A percentile compares a stretch with the other conserved stretches of the same genome.
phyloP scores from a whole-genome alignment of 768 basidiomycete species.

The Exidia glandulosa region DNA sequence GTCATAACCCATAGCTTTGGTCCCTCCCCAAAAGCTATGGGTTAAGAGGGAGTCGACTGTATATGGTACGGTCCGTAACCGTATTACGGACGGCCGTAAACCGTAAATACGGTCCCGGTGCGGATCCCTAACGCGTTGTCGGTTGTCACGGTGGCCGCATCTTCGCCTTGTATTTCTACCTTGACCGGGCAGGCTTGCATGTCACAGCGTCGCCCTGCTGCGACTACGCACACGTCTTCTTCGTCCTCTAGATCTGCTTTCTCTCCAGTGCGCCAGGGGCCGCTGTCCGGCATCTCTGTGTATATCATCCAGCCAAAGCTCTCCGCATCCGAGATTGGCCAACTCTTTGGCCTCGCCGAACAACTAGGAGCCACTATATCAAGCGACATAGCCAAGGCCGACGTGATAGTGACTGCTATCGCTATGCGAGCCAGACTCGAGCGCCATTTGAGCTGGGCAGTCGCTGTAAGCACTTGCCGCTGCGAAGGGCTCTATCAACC shows the following conservation, averaged over 20 bases:
- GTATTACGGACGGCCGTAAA: too few species aligned
- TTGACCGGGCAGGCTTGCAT: too few species aligned
- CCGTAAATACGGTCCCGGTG: too few species aligned
- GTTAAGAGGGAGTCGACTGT: too few species aligned
- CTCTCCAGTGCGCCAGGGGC: background rate
- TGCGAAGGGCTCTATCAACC: background rate
- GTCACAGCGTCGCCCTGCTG: background rate
- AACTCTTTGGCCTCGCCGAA: slow-evolving; percentile 2
- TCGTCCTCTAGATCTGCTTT: background rate
- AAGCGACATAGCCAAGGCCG: slow-evolving; percentile 35
- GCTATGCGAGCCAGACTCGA: slow-evolving; percentile 58
- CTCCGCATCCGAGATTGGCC: slow-evolving; percentile 8
- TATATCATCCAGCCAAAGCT: slow-evolving; percentile 25
- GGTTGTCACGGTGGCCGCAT: too few species aligned
- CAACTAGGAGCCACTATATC: slow-evolving; percentile 6
- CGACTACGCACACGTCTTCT: background rate
- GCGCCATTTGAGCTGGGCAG: slow-evolving; percentile 52
- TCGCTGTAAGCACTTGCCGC: slow-evolving; percentile 29
- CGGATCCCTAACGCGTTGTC: too few species aligned
- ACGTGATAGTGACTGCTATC: slow-evolving; percentile 56
- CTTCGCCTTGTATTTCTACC: too few species aligned
- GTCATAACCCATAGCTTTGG: too few species aligned
- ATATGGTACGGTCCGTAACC: too few species aligned
- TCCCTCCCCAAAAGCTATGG: too few species aligned
- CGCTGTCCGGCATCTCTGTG: slow-evolving; percentile 11